Evolutionary conservation across 1,284 basidiomycete species (phyloP), one percentile per base, ranked within the genome.

Genomic region (Hemileia vastatrix): DNA sequence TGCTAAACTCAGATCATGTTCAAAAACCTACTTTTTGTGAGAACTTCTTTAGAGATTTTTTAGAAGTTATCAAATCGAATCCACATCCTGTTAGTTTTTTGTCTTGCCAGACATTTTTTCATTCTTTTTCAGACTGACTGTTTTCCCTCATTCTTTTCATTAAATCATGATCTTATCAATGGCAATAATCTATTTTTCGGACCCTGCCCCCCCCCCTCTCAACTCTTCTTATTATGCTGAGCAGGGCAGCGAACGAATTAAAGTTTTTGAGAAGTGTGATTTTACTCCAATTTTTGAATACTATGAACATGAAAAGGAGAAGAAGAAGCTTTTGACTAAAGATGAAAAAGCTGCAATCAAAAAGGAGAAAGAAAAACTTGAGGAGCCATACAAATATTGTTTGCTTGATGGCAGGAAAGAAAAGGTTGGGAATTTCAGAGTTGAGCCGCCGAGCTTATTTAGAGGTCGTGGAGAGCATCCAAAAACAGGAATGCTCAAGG

Each of bases 401-500:
- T 71, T 86, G 13, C 84, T 99, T 48, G 92, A 99, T 72, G 94
- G 93, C 21, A 84, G 92, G 58, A 93, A 92, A 77, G 95, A 99
- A 79, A 96, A 95, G 77, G 85, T 96, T 57, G 95, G 95, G 61
- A 98, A 98, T 79, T 97, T 98, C 81, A 84, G 92, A 68, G 86
- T 97, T 54, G 95, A 99, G 81, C 95, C 95, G 73, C 95, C 95
- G 18, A 91, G 92, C 47, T 80, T 98, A 48, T 99, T 98, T 80
- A 82, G 94, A 77, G 95, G 95, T 64, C 92, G 95, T 68, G 95
- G 95, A 64, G 91, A 96, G 71, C 95, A 99, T 77, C 95, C 95
- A 1, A 93, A 89, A 81, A 97, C 96, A 77, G 95, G 95, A 23
- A 86, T 86, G 56, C 81, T 97, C 66, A 99, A 98, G 83, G 90